Evolutionary conservation across 2,329 filamentous ascomycete species (phyloP).

Genomic region (Taxawa tesnikishii): DNA sequence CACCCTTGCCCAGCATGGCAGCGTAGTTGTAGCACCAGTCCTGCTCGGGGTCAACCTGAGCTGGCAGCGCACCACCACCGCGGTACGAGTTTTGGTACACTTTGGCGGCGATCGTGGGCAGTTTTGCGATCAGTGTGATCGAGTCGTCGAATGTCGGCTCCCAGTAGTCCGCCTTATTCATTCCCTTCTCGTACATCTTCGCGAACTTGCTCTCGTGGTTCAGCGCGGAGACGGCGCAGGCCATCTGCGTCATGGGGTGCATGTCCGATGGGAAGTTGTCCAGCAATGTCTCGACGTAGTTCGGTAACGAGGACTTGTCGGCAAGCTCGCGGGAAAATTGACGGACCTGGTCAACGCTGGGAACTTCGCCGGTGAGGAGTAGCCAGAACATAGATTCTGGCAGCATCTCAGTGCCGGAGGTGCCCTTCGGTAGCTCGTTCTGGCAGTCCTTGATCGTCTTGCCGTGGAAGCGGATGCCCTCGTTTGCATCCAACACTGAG

Average conservation of each 20-base stretch:
- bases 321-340: slow-evolving; percentile 75
- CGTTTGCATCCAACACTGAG: slow-evolving; percentile 88
- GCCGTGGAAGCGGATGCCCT: slow-evolving; percentile 97
- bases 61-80: slow-evolving; percentile 59
- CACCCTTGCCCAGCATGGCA: slow-evolving; percentile 83
- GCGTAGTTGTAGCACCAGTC: slow-evolving; percentile 99
- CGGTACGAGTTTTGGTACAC: slow-evolving; percentile 90
- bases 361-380: slow-evolving; percentile 83
- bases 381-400: slow-evolving; percentile 99
- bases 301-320: slow-evolving; percentile 69
- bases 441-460: slow-evolving; percentile 98
- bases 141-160: slow-evolving; percentile 94
- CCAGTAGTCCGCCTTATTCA: slow-evolving; percentile 97
- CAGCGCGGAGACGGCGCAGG: slow-evolving; percentile 87
- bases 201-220: slow-evolving; percentile 93
- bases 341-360: slow-evolving; percentile 70
- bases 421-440: slow-evolving; percentile 77
- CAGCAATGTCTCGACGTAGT: slow-evolving; percentile 76
- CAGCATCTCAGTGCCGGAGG: slow-evolving; percentile 87
- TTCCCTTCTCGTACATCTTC: slow-evolving; percentile 77
- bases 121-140: slow-evolving; percentile 87
- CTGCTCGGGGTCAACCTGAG: slow-evolving; percentile 66
- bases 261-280: slow-evolving; percentile 80
- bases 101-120: slow-evolving; percentile 91
- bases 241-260: slow-evolving; percentile 97